Percentiles rank a stretch among this genome's conserved stretches.
phyloP scores from a whole-genome alignment of 805 yeast genomes.

The Ogataea siamensis region DNA sequence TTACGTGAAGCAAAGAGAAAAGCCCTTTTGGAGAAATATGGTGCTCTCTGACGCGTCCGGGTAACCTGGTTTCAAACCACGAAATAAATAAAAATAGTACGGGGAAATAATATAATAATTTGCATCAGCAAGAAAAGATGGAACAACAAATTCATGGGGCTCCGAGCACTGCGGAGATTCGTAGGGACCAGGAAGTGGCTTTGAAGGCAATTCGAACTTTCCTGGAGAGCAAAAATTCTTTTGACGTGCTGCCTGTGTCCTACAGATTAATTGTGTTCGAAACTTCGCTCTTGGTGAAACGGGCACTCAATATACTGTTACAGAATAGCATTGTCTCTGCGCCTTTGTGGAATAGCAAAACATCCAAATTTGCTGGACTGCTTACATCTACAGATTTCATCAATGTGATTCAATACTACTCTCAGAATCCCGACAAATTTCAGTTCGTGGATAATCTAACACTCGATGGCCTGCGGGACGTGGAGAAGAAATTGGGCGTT shows the following conservation, averaged over 20 bases:
- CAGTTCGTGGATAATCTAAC: constrained; percentile 85
- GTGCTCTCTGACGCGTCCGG: constrained; percentile 21
- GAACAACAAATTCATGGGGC: constrained; percentile 7
- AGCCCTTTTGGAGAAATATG: constrained; percentile 40
- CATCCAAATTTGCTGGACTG: constrained; percentile 90
- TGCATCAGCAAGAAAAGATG: constrained; percentile 7
- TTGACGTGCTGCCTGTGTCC: constrained; percentile 94
- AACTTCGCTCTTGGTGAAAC: constrained; percentile 84
- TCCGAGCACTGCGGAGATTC: constrained; percentile 29
- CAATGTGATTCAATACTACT: constrained; percentile 91
- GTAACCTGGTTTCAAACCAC: constrained; percentile 5
- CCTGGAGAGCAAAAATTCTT: constrained; percentile 85
- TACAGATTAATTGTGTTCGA: constrained; percentile 91
- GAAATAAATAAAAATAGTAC: constrained; percentile 1
- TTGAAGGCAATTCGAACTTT: constrained; percentile 80
- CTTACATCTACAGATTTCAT: constrained; percentile 90
- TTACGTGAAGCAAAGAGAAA: constrained; percentile 32
- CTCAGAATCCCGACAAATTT: constrained; percentile 82
- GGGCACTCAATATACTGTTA: constrained; percentile 81
- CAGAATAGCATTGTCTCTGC: constrained; percentile 96
- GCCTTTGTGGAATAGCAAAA: constrained; percentile 91
- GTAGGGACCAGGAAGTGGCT: constrained; percentile 69
- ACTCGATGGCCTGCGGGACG: constrained; percentile 78
- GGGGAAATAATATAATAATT: constrained; percentile 1
- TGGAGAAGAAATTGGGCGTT: constrained; percentile 84